phyloP scores from a whole-genome alignment of 2,329 filamentous ascomycete genomes.

The Fusarium sp. region DNA sequence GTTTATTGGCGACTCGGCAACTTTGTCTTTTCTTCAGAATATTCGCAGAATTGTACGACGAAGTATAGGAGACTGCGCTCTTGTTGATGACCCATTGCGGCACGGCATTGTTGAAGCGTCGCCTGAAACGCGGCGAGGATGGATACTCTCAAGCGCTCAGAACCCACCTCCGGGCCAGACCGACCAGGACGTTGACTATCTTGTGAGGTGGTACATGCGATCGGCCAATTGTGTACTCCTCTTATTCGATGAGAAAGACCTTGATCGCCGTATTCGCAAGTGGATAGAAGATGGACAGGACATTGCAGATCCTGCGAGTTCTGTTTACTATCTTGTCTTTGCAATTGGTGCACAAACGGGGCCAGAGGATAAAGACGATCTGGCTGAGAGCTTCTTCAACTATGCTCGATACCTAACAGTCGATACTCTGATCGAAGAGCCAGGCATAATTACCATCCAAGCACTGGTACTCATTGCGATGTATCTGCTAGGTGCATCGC shows the following conservation, averaged over 20 bases:
- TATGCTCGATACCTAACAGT: slow-evolving; percentile 53
- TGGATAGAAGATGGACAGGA: slow-evolving; percentile 49
- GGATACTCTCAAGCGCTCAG: slow-evolving; percentile 44
- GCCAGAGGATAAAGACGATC: slow-evolving; percentile 50
- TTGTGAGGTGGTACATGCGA: slow-evolving; percentile 51
- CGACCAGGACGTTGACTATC: slow-evolving; percentile 43
- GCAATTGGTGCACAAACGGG: slow-evolving; percentile 52
- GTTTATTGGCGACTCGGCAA: slow-evolving; percentile 55
- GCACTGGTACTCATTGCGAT: slow-evolving; percentile 53
- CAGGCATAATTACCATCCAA: slow-evolving; percentile 52
- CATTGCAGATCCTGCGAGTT: slow-evolving; percentile 32
- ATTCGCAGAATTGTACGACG: slow-evolving; percentile 51
- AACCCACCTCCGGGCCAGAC: slow-evolving; percentile 45
- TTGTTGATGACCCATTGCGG: slow-evolving; percentile 53
- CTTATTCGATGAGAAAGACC: slow-evolving; percentile 50
- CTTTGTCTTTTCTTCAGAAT: slow-evolving; percentile 52
- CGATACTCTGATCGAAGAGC: slow-evolving; percentile 53
- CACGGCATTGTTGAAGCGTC: slow-evolving; percentile 52
- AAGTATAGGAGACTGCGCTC: slow-evolving; percentile 49
- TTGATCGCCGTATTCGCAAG: slow-evolving; percentile 41
- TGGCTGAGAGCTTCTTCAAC: slow-evolving; percentile 52
- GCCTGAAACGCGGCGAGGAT: slow-evolving; percentile 47
- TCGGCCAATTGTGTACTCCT: slow-evolving; percentile 47
- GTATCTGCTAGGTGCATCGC: slow-evolving; percentile 53
- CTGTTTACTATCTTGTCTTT: slow-evolving; percentile 49